These are phyloP conservation scores for Beauveria medogensis DNA, from an alignment of 2,329 filamentous ascomycete genomes.

Conservation along the genomic window DNA sequence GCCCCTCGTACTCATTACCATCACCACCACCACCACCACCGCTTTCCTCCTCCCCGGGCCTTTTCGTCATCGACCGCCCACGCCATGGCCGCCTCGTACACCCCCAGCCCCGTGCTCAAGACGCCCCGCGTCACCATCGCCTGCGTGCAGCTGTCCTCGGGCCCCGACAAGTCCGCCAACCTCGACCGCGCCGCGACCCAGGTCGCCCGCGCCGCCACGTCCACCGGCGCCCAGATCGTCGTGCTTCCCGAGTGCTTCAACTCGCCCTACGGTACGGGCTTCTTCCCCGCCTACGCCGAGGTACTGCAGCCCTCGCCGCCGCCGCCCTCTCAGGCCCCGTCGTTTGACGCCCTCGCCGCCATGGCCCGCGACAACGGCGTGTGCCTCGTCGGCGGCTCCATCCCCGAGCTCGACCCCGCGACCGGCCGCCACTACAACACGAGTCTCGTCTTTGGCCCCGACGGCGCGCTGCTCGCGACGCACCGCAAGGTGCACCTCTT, in stretches of 20 bases:
- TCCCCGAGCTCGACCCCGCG: conserved; percentile 64
- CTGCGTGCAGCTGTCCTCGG: conserved; percentile 72
- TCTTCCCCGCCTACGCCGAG: conserved; percentile 89
- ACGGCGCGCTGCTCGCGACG: conserved; percentile 70
- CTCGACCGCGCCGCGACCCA: conserved; percentile 72
- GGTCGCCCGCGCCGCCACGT: conserved; percentile 68
- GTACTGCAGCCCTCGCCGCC: conserved; percentile 72
- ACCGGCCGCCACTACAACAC: conserved; percentile 80
- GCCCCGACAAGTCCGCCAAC: conserved; percentile 77
- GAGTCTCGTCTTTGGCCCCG: conserved; percentile 70
- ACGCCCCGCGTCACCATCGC: conserved; percentile 66
- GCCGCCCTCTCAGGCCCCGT: conserved; percentile 60
- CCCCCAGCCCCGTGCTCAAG: conserved; percentile 46
- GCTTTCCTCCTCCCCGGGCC: neutral
- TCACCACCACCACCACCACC: neutral
- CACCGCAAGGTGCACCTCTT: conserved; percentile 96
- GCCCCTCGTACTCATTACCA: neutral
- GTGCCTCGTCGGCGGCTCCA: conserved; percentile 85
- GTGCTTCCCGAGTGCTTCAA: conserved; percentile 99
- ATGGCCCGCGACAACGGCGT: conserved; percentile 72
- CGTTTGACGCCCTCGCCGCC: conserved; percentile 73
- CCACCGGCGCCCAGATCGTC: conserved; percentile 69
- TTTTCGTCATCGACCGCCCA: neutral
- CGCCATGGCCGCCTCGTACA: conserved; percentile 8
- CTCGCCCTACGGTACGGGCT: conserved; percentile 85